phyloP scores from a whole-genome alignment of 768 basidiomycete genomes.

The Leucocoprinus birnbaumii region DNA sequence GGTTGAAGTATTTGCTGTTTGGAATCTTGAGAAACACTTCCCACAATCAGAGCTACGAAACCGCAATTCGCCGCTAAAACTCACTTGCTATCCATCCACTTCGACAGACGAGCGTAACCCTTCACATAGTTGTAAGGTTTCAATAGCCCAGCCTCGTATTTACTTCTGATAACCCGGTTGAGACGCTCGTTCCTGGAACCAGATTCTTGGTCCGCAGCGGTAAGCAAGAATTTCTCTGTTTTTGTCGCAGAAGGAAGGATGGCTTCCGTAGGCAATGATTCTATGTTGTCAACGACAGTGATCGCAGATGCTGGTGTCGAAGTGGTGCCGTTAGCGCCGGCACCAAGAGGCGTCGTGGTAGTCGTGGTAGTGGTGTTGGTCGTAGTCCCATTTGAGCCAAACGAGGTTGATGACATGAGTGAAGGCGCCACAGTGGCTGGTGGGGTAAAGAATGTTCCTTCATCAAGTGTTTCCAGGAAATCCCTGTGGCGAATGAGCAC shows the following conservation, averaged over 20 bases:
- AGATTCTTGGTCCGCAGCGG: conserved; percentile 91
- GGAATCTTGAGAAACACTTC: conserved; percentile 84
- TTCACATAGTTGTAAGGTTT: conserved; percentile 98
- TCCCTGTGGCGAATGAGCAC: conserved; percentile 47
- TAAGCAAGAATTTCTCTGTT: conserved; percentile 87
- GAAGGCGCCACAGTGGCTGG: conserved; percentile 47
- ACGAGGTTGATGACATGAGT: conserved; percentile 42
- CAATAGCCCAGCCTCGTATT: conserved; percentile 93
- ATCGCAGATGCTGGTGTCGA: conserved; percentile 14
- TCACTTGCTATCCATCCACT: conserved; percentile 96
- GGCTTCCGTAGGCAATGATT: conserved; percentile 26
- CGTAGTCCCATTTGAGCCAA: conserved; percentile 15
- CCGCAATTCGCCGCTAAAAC: conserved; percentile 13
- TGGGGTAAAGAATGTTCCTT: conserved; percentile 77
- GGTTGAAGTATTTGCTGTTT: conserved; percentile 92
- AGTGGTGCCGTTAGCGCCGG: conserved; percentile 10
- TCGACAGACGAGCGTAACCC: conserved; percentile 85
- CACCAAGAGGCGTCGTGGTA: conserved; percentile 13
- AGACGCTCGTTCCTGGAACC: conserved; percentile 89
- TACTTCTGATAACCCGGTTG: conserved; percentile 89
- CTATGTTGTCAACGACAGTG: conserved; percentile 12
- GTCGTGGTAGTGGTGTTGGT: conserved; percentile 12
- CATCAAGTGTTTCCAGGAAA: conserved; percentile 85
- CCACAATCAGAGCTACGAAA: conserved; percentile 5
- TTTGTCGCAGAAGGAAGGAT: conserved; percentile 74